Base-by-base conservation (phyloP, 2,329 filamentous ascomycete species). In the Epichloe uncinata region DNA sequence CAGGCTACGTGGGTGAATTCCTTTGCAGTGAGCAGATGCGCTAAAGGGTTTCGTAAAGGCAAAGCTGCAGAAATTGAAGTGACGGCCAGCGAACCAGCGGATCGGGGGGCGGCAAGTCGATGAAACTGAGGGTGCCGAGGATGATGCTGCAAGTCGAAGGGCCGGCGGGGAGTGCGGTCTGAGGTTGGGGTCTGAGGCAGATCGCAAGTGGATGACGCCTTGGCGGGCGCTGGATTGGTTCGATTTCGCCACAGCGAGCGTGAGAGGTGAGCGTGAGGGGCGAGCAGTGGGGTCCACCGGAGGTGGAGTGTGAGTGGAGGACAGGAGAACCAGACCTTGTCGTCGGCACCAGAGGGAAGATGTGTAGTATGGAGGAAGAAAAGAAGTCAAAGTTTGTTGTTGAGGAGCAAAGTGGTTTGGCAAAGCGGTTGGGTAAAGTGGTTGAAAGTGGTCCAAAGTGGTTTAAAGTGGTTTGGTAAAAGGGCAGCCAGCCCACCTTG, bases 211-310 rank as follows among this genome's bases (percentile, higher is more conserved):
- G 44, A 44, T 37, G 44, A 44, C 40, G 44, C 40, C 37, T 30
- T n/a, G 37, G 38, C 40, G 45, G 49, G 36, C 45, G 41, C 26
- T 30, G 35, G 50, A 48, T 51, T 51, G 50, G 42, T 45, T 42
- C 40, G 46, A 45, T 13, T 45, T 48, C 26, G 45, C 45, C 49
- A 50, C 44, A 50, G 18, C 18, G 12, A 20, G 43, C 30, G 47
- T 33, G 41, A 36, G 42, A 37, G 41, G n/a, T 26, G 47, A 15
- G 40, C 16, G 33, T 18, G 18, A 18, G 18, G 3, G 18, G 18
- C 3, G 18, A 18, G 18, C 18, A 30, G 26, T 34, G 26, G 42
- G 26, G 26, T 26, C 26, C 26, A 26, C 26, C 26, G 7, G 22
- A 8, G 22, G 22, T 5, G 20, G 20, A 20, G 20, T 18, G 20